Evolutionary conservation across 179 eudicot species (phyloP).

Genomic region (Actinidia polygama): DNA sequence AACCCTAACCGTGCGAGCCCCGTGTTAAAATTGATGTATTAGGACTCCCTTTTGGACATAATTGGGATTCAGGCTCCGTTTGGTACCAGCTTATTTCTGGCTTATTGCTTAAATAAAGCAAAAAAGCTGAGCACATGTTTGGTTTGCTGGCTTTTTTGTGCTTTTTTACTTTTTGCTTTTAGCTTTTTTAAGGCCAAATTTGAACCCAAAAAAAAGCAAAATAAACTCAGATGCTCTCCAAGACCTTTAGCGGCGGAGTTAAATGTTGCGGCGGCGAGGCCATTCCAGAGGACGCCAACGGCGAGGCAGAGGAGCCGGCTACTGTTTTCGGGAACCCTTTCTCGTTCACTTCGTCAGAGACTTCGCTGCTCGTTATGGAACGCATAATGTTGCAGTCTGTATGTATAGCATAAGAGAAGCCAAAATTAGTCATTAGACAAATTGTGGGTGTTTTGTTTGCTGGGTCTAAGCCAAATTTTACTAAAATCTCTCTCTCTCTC

Average conservation of each 20-base stretch:
- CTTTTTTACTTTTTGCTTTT: too few species aligned
- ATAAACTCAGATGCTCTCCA: constrained; percentile 33
- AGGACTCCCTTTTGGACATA: too few species aligned
- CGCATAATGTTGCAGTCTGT: constrained; percentile 90
- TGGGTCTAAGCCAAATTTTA: background rate
- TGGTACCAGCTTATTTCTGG: too few species aligned
- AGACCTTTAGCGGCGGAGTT: constrained; percentile 15
- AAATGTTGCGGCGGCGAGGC: constrained; percentile 19
- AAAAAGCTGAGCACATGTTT: too few species aligned
- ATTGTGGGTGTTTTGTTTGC: background rate
- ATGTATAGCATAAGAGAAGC: constrained; percentile 24
- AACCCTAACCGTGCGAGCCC: too few species aligned
- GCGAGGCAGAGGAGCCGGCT: constrained; percentile 33
- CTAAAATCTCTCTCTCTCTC: background rate
- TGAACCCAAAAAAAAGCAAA: too few species aligned
- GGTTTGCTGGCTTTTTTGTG: too few species aligned
- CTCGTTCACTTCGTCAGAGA: constrained; percentile 71
- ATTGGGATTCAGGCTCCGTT: too few species aligned
- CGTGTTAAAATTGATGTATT: too few species aligned
- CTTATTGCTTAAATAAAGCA: too few species aligned
- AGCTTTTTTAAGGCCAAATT: too few species aligned
- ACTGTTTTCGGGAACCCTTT: constrained; percentile 59
- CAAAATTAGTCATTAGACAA: constrained; percentile 6
- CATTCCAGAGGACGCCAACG: constrained; percentile 52
- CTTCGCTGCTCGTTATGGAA: constrained; percentile 84